Conservation (phyloP, 177 flowering plant genomes). For the Telopea speciosissima region DNA sequence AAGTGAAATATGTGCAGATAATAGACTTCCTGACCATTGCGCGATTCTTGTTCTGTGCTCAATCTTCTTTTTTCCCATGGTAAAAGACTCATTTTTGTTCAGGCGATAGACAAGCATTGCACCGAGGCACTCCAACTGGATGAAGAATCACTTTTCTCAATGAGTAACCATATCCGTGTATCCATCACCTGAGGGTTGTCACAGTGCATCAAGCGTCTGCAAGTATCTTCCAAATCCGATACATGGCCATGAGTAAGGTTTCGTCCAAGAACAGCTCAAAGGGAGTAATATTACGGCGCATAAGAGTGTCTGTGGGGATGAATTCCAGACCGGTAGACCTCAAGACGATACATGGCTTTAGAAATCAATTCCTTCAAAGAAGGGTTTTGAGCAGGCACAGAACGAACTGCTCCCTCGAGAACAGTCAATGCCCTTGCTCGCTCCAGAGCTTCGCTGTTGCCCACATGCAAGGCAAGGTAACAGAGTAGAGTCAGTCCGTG, state of each 20-base stretch:
- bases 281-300: constrained; percentile 8
- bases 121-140: not conserved
- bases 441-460: constrained; percentile 42
- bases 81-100: not conserved
- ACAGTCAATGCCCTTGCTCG: constrained; percentile 38
- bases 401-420: constrained; percentile 33
- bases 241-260: not conserved
- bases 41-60: not conserved
- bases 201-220: not conserved
- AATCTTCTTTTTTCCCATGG: too few species aligned
- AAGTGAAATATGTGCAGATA: not conserved
- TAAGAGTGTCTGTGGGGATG: constrained; percentile 25
- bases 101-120: constrained; percentile 6
- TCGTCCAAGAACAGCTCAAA: not conserved
- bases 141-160: constrained; percentile 1
- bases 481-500: constrained; percentile 35
- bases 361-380: constrained; percentile 36
- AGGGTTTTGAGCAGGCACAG: constrained; percentile 32
- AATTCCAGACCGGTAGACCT: constrained; percentile 39
- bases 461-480: constrained; percentile 46
- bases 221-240: not conserved
- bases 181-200: not conserved
- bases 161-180: constrained; percentile 1
- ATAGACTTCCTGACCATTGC: not conserved
- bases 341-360: constrained; percentile 39